phyloP scores from a whole-genome alignment of 208 protist genomes.

The Trypanosoma avium region DNA sequence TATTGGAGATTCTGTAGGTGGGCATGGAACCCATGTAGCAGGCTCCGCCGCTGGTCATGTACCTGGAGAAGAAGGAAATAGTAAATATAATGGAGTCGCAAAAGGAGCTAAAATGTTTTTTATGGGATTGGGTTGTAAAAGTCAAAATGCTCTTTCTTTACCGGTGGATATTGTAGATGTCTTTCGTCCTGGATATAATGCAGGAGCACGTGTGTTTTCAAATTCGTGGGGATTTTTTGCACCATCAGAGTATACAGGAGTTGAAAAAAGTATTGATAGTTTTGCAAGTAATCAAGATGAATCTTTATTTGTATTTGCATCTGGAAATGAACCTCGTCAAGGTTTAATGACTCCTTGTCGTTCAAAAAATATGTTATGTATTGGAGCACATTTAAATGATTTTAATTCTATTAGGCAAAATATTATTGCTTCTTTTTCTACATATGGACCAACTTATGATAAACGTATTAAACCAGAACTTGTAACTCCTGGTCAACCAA shows the following conservation, averaged over 20 bases:
- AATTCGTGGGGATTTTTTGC: conserved; percentile 88
- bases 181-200: conserved; percentile 54
- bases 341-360: conserved; percentile 51
- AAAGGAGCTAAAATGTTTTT: conserved; percentile 83
- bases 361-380: conserved; percentile 87
- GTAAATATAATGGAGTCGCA: conserved; percentile 75
- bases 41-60: conserved; percentile 59
- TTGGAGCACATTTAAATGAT: conserved; percentile 70
- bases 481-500: conserved; percentile 55
- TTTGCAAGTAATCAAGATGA: conserved; percentile 60
- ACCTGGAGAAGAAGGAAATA: not conserved
- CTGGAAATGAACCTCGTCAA: conserved; percentile 52
- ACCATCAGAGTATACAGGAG: conserved; percentile 41
- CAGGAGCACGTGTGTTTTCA: conserved; percentile 73
- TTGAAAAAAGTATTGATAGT: conserved; percentile 70
- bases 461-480: conserved; percentile 83
- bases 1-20: conserved; percentile 34
- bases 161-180: conserved; percentile 55
- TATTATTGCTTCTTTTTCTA: conserved; percentile 48
- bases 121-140: conserved; percentile 41
- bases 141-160: conserved; percentile 31
- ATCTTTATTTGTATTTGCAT: conserved; percentile 71
- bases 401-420: conserved; percentile 20
- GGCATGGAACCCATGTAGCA: conserved; percentile 89
- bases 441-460: conserved; percentile 81